Evolutionary conservation across 2,329 filamentous ascomycete genomes (phyloP).

Genomic region (Monosporascus sp.): DNA sequence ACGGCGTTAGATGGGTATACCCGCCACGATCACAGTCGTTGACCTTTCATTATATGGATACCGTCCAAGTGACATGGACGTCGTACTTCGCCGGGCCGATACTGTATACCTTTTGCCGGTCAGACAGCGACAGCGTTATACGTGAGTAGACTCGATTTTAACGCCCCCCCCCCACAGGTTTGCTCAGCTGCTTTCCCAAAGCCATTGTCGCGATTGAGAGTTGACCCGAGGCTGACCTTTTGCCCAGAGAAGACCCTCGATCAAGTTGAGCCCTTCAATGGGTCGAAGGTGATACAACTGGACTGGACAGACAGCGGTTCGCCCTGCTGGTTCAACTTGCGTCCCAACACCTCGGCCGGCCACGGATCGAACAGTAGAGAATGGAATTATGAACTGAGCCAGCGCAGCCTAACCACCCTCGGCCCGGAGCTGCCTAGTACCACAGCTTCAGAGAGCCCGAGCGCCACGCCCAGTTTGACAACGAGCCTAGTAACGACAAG

Average conservation of each 20-base stretch:
- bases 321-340: conserved; percentile 9
- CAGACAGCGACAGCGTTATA: background rate
- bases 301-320: conserved; percentile 1
- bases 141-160: background rate
- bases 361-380: conserved; percentile 2
- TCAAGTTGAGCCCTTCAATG: conserved; percentile 2
- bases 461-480: background rate
- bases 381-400: background rate
- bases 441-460: background rate
- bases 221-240: background rate
- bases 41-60: conserved; percentile 5
- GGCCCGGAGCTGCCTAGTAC: background rate
- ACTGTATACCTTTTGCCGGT: conserved; percentile 2
- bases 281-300: conserved; percentile 1
- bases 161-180: too few species aligned
- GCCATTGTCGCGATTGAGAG: background rate
- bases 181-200: background rate
- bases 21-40: background rate
- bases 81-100: conserved; percentile 1
- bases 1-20: conserved; percentile 1
- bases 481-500: background rate
- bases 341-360: background rate
- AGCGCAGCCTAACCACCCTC: conserved; percentile 1
- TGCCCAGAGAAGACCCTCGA: background rate
- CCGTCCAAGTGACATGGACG: conserved; percentile 3